phyloP scores from a whole-genome alignment of 2,329 filamentous ascomycete species.

The Moelleriella libera region DNA sequence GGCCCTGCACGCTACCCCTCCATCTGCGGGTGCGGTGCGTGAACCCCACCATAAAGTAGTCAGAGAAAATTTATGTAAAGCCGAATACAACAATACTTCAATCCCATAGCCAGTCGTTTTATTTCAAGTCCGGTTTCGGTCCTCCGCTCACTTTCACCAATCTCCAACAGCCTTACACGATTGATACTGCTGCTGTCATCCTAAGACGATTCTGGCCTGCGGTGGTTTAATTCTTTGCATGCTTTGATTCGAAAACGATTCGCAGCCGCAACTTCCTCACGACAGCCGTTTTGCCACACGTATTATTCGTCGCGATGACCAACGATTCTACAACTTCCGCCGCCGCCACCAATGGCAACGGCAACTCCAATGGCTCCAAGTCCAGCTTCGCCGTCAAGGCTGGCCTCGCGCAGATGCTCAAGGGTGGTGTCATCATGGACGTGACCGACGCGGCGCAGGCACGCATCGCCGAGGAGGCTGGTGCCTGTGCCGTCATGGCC shows the following conservation, averaged over 20 bases:
- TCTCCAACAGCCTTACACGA: too few species aligned
- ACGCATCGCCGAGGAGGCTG: slow-evolving; percentile 92
- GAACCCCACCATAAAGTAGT: slow-evolving; percentile 1
- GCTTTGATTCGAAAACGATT: neutral
- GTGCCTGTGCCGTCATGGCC: slow-evolving; percentile 94
- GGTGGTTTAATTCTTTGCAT: neutral
- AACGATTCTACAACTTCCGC: slow-evolving; percentile 17
- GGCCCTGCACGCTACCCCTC: slow-evolving; percentile 3
- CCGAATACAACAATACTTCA: neutral
- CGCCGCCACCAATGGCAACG: slow-evolving; percentile 3
- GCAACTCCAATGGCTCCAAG: slow-evolving; percentile 17
- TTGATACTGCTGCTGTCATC: too few species aligned
- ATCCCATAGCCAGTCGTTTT: neutral
- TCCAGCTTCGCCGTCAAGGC: slow-evolving; percentile 79
- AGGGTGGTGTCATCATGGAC: slow-evolving; percentile 99
- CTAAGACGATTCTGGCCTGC: neutral
- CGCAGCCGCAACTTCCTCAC: neutral
- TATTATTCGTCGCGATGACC: slow-evolving; percentile 12
- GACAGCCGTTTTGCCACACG: neutral
- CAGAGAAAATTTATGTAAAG: neutral
- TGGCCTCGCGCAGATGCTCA: slow-evolving; percentile 92
- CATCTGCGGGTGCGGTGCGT: neutral
- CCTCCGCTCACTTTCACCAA: neutral
- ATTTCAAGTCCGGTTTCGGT: neutral
- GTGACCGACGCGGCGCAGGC: slow-evolving; percentile 89